These are phyloP conservation scores for Boechera retrofracta DNA, from an alignment of 345 rosid species.

Conservation along the genomic window DNA sequence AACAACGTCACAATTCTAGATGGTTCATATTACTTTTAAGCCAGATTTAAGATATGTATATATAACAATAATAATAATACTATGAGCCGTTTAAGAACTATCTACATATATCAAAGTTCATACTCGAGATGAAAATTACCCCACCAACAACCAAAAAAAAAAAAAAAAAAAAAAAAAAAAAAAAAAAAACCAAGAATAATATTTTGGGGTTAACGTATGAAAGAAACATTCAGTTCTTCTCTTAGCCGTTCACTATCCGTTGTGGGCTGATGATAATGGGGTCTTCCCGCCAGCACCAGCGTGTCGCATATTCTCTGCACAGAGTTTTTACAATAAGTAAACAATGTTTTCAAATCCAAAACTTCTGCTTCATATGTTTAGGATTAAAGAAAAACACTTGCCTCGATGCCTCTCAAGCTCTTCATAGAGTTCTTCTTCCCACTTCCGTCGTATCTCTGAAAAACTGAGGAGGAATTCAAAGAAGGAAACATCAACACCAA, in stretches of 20 bases:
- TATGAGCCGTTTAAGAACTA: conserved; percentile 34
- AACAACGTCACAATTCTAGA: conserved; percentile 5
- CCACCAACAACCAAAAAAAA: neutral
- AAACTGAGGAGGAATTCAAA: conserved; percentile 45
- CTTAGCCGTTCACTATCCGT: conserved; percentile 49
- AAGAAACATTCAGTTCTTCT: conserved; percentile 47
- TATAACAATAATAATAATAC: conserved; percentile 2
- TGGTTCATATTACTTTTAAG: neutral
- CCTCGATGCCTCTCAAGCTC: conserved; percentile 82
- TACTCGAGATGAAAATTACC: conserved; percentile 22
- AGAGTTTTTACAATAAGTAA: neutral
- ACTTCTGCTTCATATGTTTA: neutral
- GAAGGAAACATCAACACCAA: conserved; percentile 22
- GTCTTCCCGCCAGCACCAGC: conserved; percentile 59
- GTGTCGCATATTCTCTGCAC: conserved; percentile 80
- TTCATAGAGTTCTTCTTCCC: conserved; percentile 92
- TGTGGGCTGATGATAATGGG: conserved; percentile 71
- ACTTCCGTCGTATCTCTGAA: conserved; percentile 67
- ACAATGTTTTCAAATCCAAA: neutral
- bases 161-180: neutral
- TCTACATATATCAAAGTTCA: conserved; percentile 37
- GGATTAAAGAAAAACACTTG: conserved; percentile 34
- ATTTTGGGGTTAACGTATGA: conserved; percentile 30
- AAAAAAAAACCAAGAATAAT: neutral
- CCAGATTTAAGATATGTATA: conserved; percentile 11